Evolutionary conservation across 2,329 filamentous ascomycete genomes (phyloP).

Genomic region (Cladophialophora psammophila): DNA sequence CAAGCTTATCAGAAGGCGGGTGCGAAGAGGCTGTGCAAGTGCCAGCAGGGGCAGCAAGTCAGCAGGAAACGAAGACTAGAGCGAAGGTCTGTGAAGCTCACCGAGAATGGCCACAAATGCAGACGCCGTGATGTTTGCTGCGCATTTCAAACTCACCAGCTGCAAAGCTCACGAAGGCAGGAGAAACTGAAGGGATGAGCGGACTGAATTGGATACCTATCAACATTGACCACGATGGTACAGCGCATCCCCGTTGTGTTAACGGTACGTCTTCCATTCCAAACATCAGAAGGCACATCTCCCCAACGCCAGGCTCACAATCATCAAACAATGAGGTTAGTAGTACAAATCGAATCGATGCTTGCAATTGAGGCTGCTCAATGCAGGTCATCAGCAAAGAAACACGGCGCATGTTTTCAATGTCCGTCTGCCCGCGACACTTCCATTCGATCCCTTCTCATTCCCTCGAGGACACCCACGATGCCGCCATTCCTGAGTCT

Average conservation of each 20-base stretch:
- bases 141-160: neutral
- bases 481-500: constrained; percentile 70
- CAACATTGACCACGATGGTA: constrained; percentile 11
- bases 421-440: constrained; percentile 50
- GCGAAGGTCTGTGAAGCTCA: neutral
- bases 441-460: constrained; percentile 65
- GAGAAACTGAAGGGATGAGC: neutral
- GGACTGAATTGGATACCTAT: constrained; percentile 10
- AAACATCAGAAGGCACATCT: neutral
- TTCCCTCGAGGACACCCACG: constrained; percentile 73
- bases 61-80: neutral
- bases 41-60: neutral
- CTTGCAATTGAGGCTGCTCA: constrained; percentile 33
- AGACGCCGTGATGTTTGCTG: neutral
- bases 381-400: constrained; percentile 14
- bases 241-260: constrained; percentile 10
- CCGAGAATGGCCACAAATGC: neutral
- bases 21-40: neutral
- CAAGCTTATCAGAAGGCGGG: no score
- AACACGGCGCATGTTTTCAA: constrained; percentile 47
- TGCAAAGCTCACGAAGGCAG: neutral
- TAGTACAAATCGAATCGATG: constrained; percentile 25
- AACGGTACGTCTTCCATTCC: neutral
- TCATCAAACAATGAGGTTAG: constrained; percentile 22
- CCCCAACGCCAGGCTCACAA: constrained; percentile 37